Conservation (phyloP, 768 basidiomycete species). For the Agrocybe praecox region DNA sequence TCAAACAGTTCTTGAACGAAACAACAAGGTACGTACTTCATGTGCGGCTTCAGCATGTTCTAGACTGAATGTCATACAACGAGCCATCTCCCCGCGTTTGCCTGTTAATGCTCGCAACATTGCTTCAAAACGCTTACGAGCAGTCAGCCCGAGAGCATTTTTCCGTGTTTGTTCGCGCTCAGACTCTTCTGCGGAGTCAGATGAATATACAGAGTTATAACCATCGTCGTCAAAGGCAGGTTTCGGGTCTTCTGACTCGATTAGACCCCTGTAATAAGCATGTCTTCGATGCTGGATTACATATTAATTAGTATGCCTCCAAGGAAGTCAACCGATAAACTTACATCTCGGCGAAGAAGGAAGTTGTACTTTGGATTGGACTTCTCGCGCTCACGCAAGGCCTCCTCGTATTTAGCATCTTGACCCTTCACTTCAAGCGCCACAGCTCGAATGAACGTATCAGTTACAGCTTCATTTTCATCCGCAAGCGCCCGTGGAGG, state of each 20-base stretch:
- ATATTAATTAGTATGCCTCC: constrained; percentile 5
- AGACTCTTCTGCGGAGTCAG: constrained; percentile 92
- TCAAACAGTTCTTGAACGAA: neutral
- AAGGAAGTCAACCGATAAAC: constrained; percentile 19
- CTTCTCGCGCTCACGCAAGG: constrained; percentile 73
- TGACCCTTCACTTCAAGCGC: constrained; percentile 85
- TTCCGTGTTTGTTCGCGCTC: constrained; percentile 84
- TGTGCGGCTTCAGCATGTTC: constrained; percentile 96
- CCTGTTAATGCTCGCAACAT: constrained; percentile 89
- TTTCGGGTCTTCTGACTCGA: constrained; percentile 57
- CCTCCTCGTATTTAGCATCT: constrained; percentile 74
- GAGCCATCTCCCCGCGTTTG: constrained; percentile 85
- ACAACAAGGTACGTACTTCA: constrained; percentile 55
- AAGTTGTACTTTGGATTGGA: constrained; percentile 85
- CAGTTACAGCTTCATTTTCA: constrained; percentile 73
- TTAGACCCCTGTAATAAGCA: constrained; percentile 68
- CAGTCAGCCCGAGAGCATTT: constrained; percentile 75
- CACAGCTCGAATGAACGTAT: constrained; percentile 85
- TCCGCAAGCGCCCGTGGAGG: constrained; percentile 47
- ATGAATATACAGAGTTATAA: constrained; percentile 86
- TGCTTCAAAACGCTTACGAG: constrained; percentile 83
- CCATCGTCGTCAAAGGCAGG: constrained; percentile 91
- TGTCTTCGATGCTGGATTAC: constrained; percentile 64
- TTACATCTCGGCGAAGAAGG: constrained; percentile 58
- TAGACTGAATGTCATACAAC: constrained; percentile 96